These are phyloP conservation scores for Fraxinus angustifolia DNA, from an alignment of 305 asterid species.

Conservation along the genomic window DNA sequence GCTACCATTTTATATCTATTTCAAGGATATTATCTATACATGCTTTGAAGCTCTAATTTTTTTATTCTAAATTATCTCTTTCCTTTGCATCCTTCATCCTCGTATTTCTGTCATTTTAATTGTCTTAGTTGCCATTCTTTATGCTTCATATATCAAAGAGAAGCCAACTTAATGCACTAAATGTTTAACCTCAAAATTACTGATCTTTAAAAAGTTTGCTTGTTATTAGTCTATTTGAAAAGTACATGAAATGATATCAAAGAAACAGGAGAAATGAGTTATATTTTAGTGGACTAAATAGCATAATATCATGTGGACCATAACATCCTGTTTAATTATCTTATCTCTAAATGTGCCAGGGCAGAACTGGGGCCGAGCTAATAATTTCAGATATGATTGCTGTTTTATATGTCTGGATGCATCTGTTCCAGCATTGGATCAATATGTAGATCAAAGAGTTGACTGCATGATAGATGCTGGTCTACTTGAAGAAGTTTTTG, in stretches of 20 bases:
- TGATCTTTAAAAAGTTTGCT: not conserved
- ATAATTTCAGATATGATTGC: conserved; percentile 64
- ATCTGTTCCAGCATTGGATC: conserved; percentile 68
- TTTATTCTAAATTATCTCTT: not conserved
- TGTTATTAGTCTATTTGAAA: not conserved
- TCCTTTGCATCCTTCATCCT: not conserved
- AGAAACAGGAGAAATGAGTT: not conserved
- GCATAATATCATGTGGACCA: conserved; percentile 10
- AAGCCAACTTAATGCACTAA: not conserved
- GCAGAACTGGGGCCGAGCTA: conserved; percentile 96
- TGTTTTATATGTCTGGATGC: conserved; percentile 87
- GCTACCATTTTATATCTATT: not conserved
- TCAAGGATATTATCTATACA: not conserved
- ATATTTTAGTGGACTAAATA: not conserved
- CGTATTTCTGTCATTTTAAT: not conserved
- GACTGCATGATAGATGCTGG: conserved; percentile 71
- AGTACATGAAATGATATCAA: not conserved
- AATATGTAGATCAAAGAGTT: conserved; percentile 74
- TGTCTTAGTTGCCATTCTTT: not conserved
- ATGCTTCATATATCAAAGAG: not conserved
- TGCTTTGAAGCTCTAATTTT: not conserved
- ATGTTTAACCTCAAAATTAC: not conserved
- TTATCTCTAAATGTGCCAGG: conserved; percentile 63
- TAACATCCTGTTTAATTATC: conserved; percentile 23
- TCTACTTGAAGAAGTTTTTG: conserved; percentile 67